Base-by-base conservation (phyloP, 495 filamentous ascomycete genomes). In the Gamarada debralockiae region DNA sequence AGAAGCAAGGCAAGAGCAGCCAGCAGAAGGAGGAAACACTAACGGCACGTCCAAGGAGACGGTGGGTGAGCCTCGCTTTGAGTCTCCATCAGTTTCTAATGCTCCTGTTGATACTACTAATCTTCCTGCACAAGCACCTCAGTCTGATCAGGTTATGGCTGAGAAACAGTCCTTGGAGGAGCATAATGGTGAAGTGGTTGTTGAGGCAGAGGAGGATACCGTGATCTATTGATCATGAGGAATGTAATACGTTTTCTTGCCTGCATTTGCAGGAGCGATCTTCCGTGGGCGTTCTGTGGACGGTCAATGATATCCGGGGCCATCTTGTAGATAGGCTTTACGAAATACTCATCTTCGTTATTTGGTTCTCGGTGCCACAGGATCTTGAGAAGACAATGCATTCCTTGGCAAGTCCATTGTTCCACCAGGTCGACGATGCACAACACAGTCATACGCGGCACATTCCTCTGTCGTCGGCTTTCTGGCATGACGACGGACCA, bases 151-250 rank as follows among this genome's bases (percentile, higher is more conserved):
- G 23, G 25, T 27, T 17, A 25, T 47, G 24, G 29, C 43, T 50
- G 54, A 57, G 39, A 57, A 47, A 29, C 31, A 55, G 3, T 29
- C 57, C 37, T 39, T 57, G 23, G 81, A 84, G 47, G 86, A 85
- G 62, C 80, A 85, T 64, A 76, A 74, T 44, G 87, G 83, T 44
- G 87, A 90, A 61, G 70, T 86, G 43, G 73, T 89, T 63, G 71
- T 83, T 43, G 86, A 90, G 64, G 84, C 84, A 60, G 83, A 87
- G 42, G 89, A 93, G 72, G 89, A 92, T 60, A 89, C 81, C 50
- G 89, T 93, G 49, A 90, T 93, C 53, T 92, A 93, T 70, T 93
- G 79, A 80, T 57, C 27, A 14, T n/a, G 40, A 23, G 17, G 9
- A 14, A 10, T 50, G 23, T 18, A 9, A 42, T 39, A 3, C n/a